Base-by-base conservation (phyloP, 371 early-diverging fungal species). In the Basidiobolus heterosporus region DNA sequence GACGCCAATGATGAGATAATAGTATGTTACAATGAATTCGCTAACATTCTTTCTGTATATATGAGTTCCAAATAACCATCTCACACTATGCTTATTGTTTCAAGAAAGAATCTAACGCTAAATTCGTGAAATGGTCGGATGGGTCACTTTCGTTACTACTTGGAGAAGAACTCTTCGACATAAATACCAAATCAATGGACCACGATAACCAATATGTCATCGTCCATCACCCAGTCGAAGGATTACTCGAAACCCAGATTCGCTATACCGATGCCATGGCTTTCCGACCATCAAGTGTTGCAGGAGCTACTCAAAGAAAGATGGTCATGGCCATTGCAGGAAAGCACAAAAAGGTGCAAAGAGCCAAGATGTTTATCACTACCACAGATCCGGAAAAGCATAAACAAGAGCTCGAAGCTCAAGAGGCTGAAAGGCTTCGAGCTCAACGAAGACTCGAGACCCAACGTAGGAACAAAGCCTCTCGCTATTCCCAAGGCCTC, bases 51-150 rank as follows among this genome's bases (percentile, higher is more conserved):
- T 11, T 38, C 15, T 19, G n/a, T n/a, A n/a, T n/a, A n/a, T n/a
- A n/a, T n/a, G n/a, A n/a, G n/a, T 45, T 44, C 39, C 30, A 22
- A 13, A 3, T 42, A 15, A 13, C 13, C 41, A 46, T 51, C 40
- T 42, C 47, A 8, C n/a, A n/a, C n/a, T 44, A 48, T 36, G 23
- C 55, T n/a, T 30, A 20, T 17, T 53, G 49, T 40, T 54, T 53
- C 24, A 55, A 53, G 44, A 70, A 74, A 51, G 78, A 82, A 56
- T 80, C 84, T 15, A 87, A 91, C 51, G 77, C 85, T 0, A 75
- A 80, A 7, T 57, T 88, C 23, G 76, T 91, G 2, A 69, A 75
- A 38, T 91, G 91, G 91, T 80, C 81, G 16, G 87, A 91, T 53
- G 81, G 80, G 14, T 58, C 72, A 16, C 61, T 69, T 52, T 84